phyloP scores from a whole-genome alignment of 2,329 filamentous ascomycete genomes.

The Claviceps sp. region DNA sequence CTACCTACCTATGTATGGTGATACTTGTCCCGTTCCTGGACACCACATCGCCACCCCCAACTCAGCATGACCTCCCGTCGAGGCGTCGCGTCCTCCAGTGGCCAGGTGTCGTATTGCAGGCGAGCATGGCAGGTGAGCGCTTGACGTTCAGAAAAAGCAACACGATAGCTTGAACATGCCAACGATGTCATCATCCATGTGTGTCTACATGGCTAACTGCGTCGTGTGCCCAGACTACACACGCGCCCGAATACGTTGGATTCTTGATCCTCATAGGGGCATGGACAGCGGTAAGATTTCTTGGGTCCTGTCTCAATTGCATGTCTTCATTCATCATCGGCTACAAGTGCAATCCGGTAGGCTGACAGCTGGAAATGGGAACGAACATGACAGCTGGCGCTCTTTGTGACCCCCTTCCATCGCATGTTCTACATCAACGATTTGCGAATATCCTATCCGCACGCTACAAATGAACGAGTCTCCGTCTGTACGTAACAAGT shows the following conservation, averaged over 20 bases:
- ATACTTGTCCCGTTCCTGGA: not conserved
- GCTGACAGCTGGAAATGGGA: constrained; percentile 1
- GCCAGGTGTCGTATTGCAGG: not conserved
- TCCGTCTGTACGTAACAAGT: constrained; percentile 46
- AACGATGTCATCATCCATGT: no score
- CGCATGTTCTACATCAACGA: constrained; percentile 89
- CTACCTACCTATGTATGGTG: not conserved
- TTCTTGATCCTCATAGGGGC: constrained; percentile 3
- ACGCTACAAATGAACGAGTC: constrained; percentile 74
- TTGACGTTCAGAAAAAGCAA: not conserved
- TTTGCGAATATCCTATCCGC: constrained; percentile 70
- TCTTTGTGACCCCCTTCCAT: constrained; percentile 66
- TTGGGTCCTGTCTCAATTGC: not conserved
- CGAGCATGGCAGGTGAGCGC: constrained; percentile 6
- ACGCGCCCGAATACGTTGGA: constrained; percentile 6
- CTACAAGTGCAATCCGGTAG: not conserved
- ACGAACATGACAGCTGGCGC: constrained; percentile 12
- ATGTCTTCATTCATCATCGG: not conserved
- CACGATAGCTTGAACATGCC: no score
- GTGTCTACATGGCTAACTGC: not conserved
- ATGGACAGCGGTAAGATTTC: constrained; percentile 2
- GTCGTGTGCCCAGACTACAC: constrained; percentile 3
- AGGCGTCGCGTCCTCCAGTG: not conserved
- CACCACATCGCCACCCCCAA: not conserved
- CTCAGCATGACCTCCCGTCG: constrained; percentile 3